These are phyloP conservation scores for Lodderomyces beijingensis DNA, from an alignment of 1,139 yeast genomes.

Conservation along the genomic window DNA sequence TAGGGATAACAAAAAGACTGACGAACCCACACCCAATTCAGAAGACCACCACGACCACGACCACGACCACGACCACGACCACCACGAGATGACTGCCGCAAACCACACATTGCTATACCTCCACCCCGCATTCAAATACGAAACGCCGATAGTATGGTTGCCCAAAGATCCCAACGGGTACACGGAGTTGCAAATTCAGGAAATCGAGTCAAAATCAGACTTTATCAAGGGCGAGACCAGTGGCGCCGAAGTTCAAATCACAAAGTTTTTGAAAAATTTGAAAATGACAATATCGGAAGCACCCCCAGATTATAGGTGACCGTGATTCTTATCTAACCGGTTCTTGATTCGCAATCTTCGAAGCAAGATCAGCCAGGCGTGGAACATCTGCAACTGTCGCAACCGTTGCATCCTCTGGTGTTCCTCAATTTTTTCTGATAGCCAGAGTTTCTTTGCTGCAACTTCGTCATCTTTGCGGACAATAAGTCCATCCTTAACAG, in stretches of 20 bases:
- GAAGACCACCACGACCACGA: too few relatives aligned
- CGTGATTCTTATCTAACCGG: conserved; percentile 16
- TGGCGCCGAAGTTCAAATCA: conserved; percentile 25
- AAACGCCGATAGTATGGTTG: conserved; percentile 32
- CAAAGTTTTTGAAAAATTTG: conserved; percentile 13
- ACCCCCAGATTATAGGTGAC: conserved; percentile 34
- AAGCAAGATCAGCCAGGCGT: conserved; percentile 22
- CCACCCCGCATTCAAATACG: conserved; percentile 34
- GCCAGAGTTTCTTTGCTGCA: conserved; percentile 26
- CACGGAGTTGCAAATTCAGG: conserved; percentile 13
- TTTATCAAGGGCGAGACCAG: conserved; percentile 21
- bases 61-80: neutral
- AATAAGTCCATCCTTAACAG: conserved; percentile 28
- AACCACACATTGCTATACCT: conserved; percentile 22
- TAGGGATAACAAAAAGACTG: conserved; percentile 4
- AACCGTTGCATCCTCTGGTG: neutral
- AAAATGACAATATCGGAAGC: conserved; percentile 25
- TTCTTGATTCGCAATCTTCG: conserved; percentile 19
- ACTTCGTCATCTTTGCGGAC: conserved; percentile 18
- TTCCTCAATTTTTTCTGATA: conserved; percentile 19
- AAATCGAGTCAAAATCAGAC: conserved; percentile 10
- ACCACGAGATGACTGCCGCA: neutral
- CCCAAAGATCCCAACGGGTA: conserved; percentile 25
- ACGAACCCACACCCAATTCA: conserved; percentile 1
- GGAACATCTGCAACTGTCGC: conserved; percentile 4